Evolutionary conservation across 2,329 filamentous ascomycete genomes (phyloP), one percentile per base, ranked within the genome.

Genomic region (Colletotrichum costaricense): DNA sequence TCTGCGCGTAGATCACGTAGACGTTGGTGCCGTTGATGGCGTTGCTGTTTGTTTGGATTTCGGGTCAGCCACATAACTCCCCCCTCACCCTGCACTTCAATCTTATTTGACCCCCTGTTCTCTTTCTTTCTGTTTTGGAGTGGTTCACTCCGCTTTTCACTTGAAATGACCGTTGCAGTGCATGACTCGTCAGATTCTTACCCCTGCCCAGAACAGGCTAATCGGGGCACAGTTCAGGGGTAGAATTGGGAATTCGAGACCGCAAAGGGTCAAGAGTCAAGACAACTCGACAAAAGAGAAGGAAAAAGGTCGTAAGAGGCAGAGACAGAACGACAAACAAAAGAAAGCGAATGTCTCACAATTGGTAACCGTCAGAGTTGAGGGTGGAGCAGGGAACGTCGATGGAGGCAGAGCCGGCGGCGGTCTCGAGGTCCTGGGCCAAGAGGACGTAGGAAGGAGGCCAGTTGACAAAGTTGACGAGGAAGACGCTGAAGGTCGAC

Each of bases 21-120:
- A 84, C 80, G 76, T 85, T 85, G 75, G 83, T 84, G 75, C 83
- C 84, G 79, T 85, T 85, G 79, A 85, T 84, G 75, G 82, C 83
- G 75, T 84, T 85, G 78, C 71, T 73, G 52, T 8, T 24, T 14
- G 56, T 42, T 35, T 14, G 56, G 33, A 4, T 38, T 5, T 42
- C 9, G 54, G 62, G 30, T 30, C 38, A 35, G 62, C 19, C 46
- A n/a, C 33, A 35, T 4, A 35, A 35, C 0, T 35, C 9, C 33
- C 33, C 26, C 30, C 49, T 63, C 35, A 33, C 19, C 38, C 11
- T 19, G 5, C 7, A 19, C 42, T 28, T 28, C n/a, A 26, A 28
- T 56, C 26, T 56, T 28, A 14, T 28, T 28, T 26, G 54, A 49
- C 42, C 42, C 42, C 42, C 8, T 49, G 42, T 49, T 49, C n/a